Conservation (phyloP, 2,329 filamentous ascomycete species). For the Aspergillus terreus region DNA sequence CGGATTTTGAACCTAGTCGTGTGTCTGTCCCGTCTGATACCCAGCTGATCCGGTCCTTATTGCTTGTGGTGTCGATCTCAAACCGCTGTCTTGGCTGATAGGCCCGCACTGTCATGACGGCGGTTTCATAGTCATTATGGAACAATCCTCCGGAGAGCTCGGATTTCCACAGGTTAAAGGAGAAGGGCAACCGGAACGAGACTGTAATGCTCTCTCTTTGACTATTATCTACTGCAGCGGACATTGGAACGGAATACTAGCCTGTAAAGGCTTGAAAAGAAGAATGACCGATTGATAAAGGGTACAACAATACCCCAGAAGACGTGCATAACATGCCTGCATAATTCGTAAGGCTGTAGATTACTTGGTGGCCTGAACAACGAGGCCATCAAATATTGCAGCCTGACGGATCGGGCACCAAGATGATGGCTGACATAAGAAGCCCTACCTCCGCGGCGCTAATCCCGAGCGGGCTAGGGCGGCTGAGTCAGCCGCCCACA, state of each 20-base stretch:
- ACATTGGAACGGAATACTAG: too few relatives aligned
- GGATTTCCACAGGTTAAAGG: too few relatives aligned
- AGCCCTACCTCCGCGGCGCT: slow-evolving; percentile 22
- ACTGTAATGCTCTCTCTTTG: too few relatives aligned
- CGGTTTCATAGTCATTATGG: background rate
- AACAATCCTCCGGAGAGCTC: background rate
- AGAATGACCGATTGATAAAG: too few relatives aligned
- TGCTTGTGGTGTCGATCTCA: background rate
- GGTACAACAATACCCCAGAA: too few relatives aligned
- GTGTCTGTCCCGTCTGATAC: background rate
- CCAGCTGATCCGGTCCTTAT: background rate
- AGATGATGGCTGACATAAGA: slow-evolving; percentile 20
- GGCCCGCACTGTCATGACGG: background rate
- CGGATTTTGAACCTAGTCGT: background rate
- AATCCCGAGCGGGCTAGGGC: slow-evolving; percentile 23
- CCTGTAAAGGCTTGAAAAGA: too few relatives aligned
- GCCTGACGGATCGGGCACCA: background rate
- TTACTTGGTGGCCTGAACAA: background rate
- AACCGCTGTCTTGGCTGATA: background rate
- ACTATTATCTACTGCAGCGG: too few relatives aligned
- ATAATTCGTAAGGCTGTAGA: too few relatives aligned
- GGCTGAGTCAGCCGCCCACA: slow-evolving; percentile 37
- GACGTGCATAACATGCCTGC: too few relatives aligned
- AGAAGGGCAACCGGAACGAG: too few relatives aligned
- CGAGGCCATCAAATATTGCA: background rate